Base-by-base conservation (phyloP, 805 yeast genomes). In the Pichia californica region DNA sequence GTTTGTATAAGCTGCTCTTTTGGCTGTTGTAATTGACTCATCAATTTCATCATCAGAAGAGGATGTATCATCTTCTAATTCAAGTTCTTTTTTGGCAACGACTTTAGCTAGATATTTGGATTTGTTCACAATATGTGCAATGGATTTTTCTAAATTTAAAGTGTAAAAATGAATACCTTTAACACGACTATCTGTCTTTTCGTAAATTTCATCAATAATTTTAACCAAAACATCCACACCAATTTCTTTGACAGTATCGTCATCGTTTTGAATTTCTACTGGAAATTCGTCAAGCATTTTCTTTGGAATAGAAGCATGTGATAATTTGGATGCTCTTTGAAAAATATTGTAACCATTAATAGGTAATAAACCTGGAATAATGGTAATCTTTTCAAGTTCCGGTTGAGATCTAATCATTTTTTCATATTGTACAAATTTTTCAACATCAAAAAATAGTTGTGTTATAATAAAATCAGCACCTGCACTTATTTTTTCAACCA, bases 401-500 rank as follows among this genome's bases (percentile, higher is more conserved):
- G 68, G 63, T 36, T 48, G 45, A 7, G 54, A 47, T 47, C 77
- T 70, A 36, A 81, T 69, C 37, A 65, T 46, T 45, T 64, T 56
- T 50, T 86, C 91, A 62, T 82, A 93, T 2, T 61, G 59, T 21
- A 87, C 54, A 60, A 85, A 88, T 59, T 83, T 83, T 41, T 76
- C 78, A n/a, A 79, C 84, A 61, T 91, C 96, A 59, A 83, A 91
- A 58, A 93, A 91, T 56, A 91, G 62, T 67, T 91, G 99, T 0
- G 98, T 88, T 49, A 93, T 77, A 41, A 93, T 77, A 58, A 88
- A 93, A 57, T 88, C 94, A 2, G 98, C 99, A 35, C 99, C 99
- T 2, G 98, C 97, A 45, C 80, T 74, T 20, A 91, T 74, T 61
- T 93, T 93, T 52, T 87, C 95, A 39, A 79, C 76, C 62, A 93